Conservation (phyloP, 441 rosid genomes). For the Brassica hybrid region DNA sequence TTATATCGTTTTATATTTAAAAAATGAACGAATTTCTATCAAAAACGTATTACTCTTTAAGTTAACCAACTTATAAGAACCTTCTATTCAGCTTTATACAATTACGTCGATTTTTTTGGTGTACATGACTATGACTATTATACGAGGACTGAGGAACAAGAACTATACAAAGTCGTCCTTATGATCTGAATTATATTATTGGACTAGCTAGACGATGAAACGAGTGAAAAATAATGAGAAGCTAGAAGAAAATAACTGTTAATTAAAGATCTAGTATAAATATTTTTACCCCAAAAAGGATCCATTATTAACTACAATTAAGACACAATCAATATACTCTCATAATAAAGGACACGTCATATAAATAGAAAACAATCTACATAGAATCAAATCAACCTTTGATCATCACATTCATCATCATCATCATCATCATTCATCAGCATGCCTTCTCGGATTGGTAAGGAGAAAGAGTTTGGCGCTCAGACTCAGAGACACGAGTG, state of each 20-base stretch:
- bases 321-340: conserved; percentile 20
- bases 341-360: not conserved
- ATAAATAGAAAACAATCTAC: conserved; percentile 23
- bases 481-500: conserved; percentile 53
- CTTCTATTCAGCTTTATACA: not conserved
- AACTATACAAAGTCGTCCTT: not conserved
- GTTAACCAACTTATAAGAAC: not conserved
- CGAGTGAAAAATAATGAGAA: not conserved
- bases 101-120: not conserved
- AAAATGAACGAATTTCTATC: not conserved
- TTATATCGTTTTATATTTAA: not conserved
- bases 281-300: not conserved
- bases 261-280: not conserved
- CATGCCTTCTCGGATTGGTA: conserved; percentile 34
- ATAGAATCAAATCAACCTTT: conserved; percentile 11
- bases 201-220: too few relatives aligned
- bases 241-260: conserved; percentile 8
- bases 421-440: not conserved
- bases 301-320: conserved; percentile 24
- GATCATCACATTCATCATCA: not conserved
- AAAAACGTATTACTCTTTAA: not conserved
- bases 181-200: not conserved
- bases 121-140: not conserved
- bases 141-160: not conserved
- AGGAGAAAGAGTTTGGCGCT: conserved; percentile 40